phyloP scores from a whole-genome alignment of 441 rosid genomes.

The Adansonia gregorii region DNA sequence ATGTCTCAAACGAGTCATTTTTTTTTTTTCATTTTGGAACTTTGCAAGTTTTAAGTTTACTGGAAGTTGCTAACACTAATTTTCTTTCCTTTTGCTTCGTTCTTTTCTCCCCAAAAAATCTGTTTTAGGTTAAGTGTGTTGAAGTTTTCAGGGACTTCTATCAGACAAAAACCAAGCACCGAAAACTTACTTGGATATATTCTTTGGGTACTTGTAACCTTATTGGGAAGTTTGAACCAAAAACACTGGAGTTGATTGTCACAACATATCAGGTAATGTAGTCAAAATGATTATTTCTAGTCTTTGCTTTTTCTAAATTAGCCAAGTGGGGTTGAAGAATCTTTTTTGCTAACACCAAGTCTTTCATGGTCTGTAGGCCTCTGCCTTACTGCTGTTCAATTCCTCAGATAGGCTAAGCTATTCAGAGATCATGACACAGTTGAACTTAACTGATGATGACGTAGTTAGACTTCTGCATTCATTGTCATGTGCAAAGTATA shows the following conservation, averaged over 20 bases:
- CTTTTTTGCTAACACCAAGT: not conserved
- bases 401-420: slow-evolving; percentile 46
- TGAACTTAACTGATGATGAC: slow-evolving; percentile 45
- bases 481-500: slow-evolving; percentile 46
- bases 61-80: not conserved
- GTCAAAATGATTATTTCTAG: not conserved
- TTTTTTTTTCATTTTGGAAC: not conserved
- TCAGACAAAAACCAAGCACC: slow-evolving; percentile 47
- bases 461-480: slow-evolving; percentile 46
- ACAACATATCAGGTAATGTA: slow-evolving; percentile 53
- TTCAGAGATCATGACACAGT: slow-evolving; percentile 45
- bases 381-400: slow-evolving; percentile 48
- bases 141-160: slow-evolving; percentile 59
- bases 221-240: slow-evolving; percentile 53
- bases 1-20: not conserved
- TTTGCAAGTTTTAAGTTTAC: not conserved
- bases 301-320: not conserved
- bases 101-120: not conserved
- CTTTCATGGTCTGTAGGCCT: slow-evolving; percentile 33
- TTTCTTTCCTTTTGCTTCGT: not conserved
- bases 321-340: not conserved
- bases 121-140: slow-evolving; percentile 46
- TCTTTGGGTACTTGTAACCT: slow-evolving; percentile 57
- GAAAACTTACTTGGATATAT: slow-evolving; percentile 54
- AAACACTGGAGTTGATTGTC: slow-evolving; percentile 53